Evolutionary conservation across 345 rosid species (phyloP).

Genomic region (Moricandia moricandioides): DNA sequence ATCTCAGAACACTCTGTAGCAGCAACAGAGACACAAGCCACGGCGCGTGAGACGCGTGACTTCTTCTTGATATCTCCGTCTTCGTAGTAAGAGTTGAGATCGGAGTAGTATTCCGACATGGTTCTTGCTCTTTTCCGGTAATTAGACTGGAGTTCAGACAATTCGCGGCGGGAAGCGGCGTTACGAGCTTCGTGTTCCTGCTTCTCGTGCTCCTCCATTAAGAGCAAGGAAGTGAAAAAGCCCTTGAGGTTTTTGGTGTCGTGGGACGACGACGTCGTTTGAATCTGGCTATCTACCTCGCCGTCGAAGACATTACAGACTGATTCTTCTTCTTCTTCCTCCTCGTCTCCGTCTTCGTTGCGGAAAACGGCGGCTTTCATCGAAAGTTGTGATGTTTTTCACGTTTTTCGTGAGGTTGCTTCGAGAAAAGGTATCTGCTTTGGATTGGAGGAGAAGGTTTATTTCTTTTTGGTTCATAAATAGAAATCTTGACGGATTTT

Average conservation of each 20-base stretch:
- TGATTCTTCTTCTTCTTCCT: not conserved
- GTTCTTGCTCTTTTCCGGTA: slow-evolving; percentile 41
- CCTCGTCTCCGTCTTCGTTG: slow-evolving; percentile 16
- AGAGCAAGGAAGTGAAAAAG: slow-evolving; percentile 47
- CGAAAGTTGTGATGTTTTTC: not conserved
- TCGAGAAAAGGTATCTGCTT: not conserved
- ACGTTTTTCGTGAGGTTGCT: not conserved
- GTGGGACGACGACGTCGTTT: slow-evolving; percentile 4
- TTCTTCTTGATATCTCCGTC: slow-evolving; percentile 42
- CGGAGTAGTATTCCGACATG: slow-evolving; percentile 43
- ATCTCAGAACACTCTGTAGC: not conserved
- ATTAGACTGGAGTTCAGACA: slow-evolving; percentile 44
- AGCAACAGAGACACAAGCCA: slow-evolving; percentile 15
- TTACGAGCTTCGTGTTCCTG: slow-evolving; percentile 1
- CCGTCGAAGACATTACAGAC: slow-evolving; percentile 27
- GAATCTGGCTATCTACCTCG: slow-evolving; percentile 14
- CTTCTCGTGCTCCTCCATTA: slow-evolving; percentile 57
- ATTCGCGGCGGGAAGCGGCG: slow-evolving; percentile 40
- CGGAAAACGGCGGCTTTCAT: slow-evolving; percentile 35
- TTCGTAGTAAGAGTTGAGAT: slow-evolving; percentile 37
- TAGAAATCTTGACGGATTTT: slow-evolving; percentile 16
- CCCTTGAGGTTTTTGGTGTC: slow-evolving; percentile 44
- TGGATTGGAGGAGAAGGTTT: slow-evolving; percentile 14
- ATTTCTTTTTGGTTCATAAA: slow-evolving; percentile 24
- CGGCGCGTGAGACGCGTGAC: slow-evolving; percentile 47